A percentile compares a stretch with the other conserved stretches of the same genome.
These are phyloP conservation scores for Salvia hispanica DNA, from an alignment of 257 asterid genomes.

Conservation along the genomic window DNA sequence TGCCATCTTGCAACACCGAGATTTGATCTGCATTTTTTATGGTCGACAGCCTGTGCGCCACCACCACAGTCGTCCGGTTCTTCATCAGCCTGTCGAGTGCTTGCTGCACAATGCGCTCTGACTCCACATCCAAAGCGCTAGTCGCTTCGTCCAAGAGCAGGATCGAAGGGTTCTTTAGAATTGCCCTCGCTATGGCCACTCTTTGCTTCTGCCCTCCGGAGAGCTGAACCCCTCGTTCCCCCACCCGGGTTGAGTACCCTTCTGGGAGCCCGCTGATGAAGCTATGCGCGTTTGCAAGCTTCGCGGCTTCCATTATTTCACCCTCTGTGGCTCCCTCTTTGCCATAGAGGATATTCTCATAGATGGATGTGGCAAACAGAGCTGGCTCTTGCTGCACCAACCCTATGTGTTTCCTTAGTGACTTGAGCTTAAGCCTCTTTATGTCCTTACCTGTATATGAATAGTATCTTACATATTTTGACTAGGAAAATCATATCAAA, in stretches of 20 bases:
- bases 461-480: no score
- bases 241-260: conserved; percentile 80
- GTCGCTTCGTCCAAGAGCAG: conserved; percentile 80
- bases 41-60: conserved; percentile 79
- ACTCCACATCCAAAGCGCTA: conserved; percentile 79
- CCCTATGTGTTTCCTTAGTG: conserved; percentile 82
- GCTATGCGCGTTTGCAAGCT: conserved; percentile 82
- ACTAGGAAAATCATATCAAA: no score
- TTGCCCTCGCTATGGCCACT: conserved; percentile 85
- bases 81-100: conserved; percentile 74
- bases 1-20: conserved; percentile 75
- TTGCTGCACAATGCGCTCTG: conserved; percentile 69
- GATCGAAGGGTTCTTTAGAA: conserved; percentile 72
- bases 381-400: conserved; percentile 98
- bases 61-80: conserved; percentile 69
- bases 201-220: conserved; percentile 88
- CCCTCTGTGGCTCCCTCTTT: conserved; percentile 89
- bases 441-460: conserved; percentile 74
- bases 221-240: conserved; percentile 82
- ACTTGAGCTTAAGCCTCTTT: conserved; percentile 77
- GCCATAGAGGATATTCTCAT: conserved; percentile 87
- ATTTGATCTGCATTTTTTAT: conserved; percentile 69
- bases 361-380: conserved; percentile 86
- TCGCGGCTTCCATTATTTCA: conserved; percentile 91
- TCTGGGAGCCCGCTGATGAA: conserved; percentile 85